Conservation (phyloP, 257 asterid genomes). For the Anisodus tanguticus region DNA sequence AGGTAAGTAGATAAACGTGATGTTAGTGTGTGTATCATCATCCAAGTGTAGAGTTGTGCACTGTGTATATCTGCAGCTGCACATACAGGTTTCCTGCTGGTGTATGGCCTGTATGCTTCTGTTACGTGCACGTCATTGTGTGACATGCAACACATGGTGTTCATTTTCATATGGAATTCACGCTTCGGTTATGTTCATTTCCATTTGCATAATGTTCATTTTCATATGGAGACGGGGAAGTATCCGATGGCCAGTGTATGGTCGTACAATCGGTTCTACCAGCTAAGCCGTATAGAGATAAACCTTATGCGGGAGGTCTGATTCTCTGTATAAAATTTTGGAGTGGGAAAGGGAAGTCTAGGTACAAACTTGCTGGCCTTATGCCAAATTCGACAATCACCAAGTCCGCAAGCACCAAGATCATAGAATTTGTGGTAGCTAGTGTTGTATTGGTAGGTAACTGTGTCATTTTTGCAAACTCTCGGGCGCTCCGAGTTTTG, state of each 20-base stretch:
- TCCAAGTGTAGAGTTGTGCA: not conserved
- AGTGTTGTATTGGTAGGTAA: not conserved
- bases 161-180: not conserved
- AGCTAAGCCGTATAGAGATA: not conserved
- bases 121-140: not conserved
- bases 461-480: not conserved
- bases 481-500: not conserved
- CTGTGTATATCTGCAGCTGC: not conserved
- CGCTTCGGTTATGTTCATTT: not conserved
- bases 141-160: not conserved
- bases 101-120: not conserved
- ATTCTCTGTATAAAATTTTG: not conserved
- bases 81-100: not conserved
- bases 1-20: not conserved
- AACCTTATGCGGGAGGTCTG: not conserved
- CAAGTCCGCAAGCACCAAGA: not conserved
- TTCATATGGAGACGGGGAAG: not conserved
- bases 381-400: not conserved
- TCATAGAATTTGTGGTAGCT: not conserved
- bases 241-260: not conserved
- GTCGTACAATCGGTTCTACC: not conserved
- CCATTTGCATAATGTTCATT: not conserved
- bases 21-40: not conserved
- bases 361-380: not conserved
- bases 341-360: not conserved